Base-by-base conservation (phyloP, 2,329 filamentous ascomycete genomes). In the Epichloe scottii region DNA sequence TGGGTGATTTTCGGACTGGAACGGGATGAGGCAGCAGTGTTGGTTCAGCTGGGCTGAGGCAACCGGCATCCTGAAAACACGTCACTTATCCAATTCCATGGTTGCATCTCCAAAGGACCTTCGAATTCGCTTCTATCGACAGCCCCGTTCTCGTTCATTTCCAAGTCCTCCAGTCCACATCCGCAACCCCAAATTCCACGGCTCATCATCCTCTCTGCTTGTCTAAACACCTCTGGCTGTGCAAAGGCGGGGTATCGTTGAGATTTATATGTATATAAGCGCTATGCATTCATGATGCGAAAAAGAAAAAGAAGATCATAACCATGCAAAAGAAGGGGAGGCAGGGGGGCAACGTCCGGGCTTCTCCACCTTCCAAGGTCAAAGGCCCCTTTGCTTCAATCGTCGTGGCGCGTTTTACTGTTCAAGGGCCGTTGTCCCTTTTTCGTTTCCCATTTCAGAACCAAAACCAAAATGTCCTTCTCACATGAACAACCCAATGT, bases 261-360 rank as follows among this genome's bases (percentile, higher is more conserved):
- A 67, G 65, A 67, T 67, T 59, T 65, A 62, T 58, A 62, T 67
- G 64, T 63, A 66, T 63, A 66, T 66, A 59, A 65, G 60, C 56
- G 30, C 43, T 57, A 64, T 65, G 62, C 62, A 64, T 62, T 56
- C 59, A 40, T 41, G 23, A n/a, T 37, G 46, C 49, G 34, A 42
- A 33, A 48, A 35, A 21, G 6, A 44, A 14, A 6, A 26, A 57
- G 54, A 53, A 54, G 57, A 62, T 59, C 59, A 56, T 59, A 56
- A 46, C 56, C 57, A 30, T 21, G n/a, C 46, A 44, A 43, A 40
- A 52, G 43, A 39, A 48, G 30, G 33, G 12, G 33, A 4, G 33
- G 33, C n/a, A n/a, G 49, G 45, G 39, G 17, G n/a, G 35, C 49
- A 42, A 39, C 30, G 26, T 15, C 26, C 34, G 48, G 41, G 41